Evolutionary conservation across 331 rosid genomes (phyloP).

Genomic region (Prunus yedoensis): DNA sequence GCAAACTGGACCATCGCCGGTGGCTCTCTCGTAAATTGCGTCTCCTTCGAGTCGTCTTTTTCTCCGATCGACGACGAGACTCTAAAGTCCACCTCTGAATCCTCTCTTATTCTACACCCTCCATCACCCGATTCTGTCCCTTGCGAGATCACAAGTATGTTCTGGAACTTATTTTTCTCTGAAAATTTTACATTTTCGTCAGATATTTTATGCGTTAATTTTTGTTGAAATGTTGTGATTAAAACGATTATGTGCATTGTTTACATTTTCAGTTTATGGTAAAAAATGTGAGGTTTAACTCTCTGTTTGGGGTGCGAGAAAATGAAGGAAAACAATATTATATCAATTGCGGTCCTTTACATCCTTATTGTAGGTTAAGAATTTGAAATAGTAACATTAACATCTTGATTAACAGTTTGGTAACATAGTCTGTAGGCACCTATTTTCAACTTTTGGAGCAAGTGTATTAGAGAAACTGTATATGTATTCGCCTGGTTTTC

Average conservation of each 20-base stretch:
- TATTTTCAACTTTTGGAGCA: neutral
- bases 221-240: neutral
- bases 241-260: neutral
- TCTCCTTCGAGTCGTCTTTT: constrained; percentile 58
- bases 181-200: neutral
- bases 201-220: neutral
- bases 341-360: neutral
- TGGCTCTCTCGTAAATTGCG: constrained; percentile 43
- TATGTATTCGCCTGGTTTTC: no score
- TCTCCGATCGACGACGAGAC: constrained; percentile 32
- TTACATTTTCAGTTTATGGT: neutral
- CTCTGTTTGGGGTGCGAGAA: neutral
- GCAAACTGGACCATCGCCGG: constrained; percentile 54
- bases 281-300: neutral
- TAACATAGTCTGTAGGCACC: neutral
- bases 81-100: constrained; percentile 19
- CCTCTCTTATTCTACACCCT: constrained; percentile 56
- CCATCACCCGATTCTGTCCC: constrained; percentile 61
- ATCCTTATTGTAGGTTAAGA: neutral
- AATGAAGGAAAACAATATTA: neutral
- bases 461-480: neutral
- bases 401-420: neutral
- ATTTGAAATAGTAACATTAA: neutral
- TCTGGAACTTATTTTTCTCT: neutral
- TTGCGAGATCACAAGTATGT: constrained; percentile 77